Evolutionary conservation across 495 filamentous ascomycete species (phyloP), one percentile per base, ranked within the genome.

Genomic region (Stereocaulon alpinum): DNA sequence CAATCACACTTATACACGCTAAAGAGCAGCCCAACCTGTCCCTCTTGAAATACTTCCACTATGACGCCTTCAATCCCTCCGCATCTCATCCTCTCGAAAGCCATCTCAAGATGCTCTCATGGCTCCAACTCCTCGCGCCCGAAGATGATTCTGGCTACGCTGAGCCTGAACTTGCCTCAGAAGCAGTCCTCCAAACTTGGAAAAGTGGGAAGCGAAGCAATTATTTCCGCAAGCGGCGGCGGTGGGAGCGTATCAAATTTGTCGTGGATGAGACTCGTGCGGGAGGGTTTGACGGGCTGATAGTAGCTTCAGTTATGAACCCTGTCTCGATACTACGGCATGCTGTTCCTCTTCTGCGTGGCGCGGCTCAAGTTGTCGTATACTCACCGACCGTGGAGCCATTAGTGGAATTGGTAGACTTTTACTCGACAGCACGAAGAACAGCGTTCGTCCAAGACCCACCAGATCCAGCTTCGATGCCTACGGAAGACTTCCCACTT

Each of bases 11-110:
- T 40, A 69, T 98, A 47, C 93, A 97, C 70, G 72, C 86, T n/a
- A 86, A 91, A 70, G 79, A 86, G 43, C 94, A 96, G 72, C 87
- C 93, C 0, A 97, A 96, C 65, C 78, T 96, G 49, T 82, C 83
- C 2, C 75, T 94, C 29, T 80, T 98, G 40, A 87, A 86, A 68
- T 90, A 95, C 75, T 97, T 94, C 70, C 77, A 77, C 63, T 97
- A 85, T 70, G 88, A 94, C 66, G 71, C 75, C 49, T 82, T 82
- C 58, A 78, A 78, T 49, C 86, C 89, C 3, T 74, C 79, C 47
- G 77, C 83, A 55, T 69, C 76, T 0, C 94, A 98, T 57, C 93
- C 93, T 0, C 81, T 98, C 5, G 76, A 83, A 71, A 83, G 79
- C 18, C 86, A 92, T 68, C 83, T 98, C 27, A 86, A 89, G 68